A percentile compares a stretch with the other conserved stretches of the same genome.
These are phyloP conservation scores for Dactylorhiza incarnata DNA, from an alignment of 106 monocot species.

Conservation along the genomic window DNA sequence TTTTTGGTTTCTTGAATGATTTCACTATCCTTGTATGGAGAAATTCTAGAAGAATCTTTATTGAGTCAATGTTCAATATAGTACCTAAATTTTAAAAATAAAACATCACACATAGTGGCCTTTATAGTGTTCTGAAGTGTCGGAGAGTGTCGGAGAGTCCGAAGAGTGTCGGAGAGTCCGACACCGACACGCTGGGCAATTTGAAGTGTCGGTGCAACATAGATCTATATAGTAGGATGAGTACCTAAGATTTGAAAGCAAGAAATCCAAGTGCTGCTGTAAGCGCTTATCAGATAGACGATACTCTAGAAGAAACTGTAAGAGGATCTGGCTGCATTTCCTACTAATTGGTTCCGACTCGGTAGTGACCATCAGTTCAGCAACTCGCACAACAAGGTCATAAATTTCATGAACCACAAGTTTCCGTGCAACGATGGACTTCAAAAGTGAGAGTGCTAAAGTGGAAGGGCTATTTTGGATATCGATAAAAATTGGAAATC, in stretches of 20 bases:
- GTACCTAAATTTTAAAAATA: too few relatives aligned
- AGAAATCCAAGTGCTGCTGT: constrained; percentile 82
- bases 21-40: too few relatives aligned
- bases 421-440: constrained; percentile 68
- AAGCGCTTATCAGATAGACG: constrained; percentile 64
- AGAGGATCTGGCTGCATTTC: constrained; percentile 67
- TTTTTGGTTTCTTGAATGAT: too few relatives aligned
- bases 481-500: constrained; percentile 80
- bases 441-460: constrained; percentile 80
- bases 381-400: constrained; percentile 57
- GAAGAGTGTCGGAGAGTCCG: too few relatives aligned
- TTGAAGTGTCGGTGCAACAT: too few relatives aligned
- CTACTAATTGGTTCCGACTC: constrained; percentile 65
- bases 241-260: constrained; percentile 79
- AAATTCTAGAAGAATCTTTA: too few relatives aligned
- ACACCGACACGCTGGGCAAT: too few relatives aligned
- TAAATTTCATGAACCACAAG: constrained; percentile 76
- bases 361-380: constrained; percentile 85
- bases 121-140: too few relatives aligned
- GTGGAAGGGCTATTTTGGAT: constrained; percentile 72
- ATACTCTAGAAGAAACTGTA: constrained; percentile 84
- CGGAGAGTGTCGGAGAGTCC: too few relatives aligned
- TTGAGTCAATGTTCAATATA: too few relatives aligned
- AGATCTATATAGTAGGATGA: background rate
- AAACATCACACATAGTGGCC: too few relatives aligned